phyloP scores from a whole-genome alignment of 768 basidiomycete genomes.

The Boletus sp. region DNA sequence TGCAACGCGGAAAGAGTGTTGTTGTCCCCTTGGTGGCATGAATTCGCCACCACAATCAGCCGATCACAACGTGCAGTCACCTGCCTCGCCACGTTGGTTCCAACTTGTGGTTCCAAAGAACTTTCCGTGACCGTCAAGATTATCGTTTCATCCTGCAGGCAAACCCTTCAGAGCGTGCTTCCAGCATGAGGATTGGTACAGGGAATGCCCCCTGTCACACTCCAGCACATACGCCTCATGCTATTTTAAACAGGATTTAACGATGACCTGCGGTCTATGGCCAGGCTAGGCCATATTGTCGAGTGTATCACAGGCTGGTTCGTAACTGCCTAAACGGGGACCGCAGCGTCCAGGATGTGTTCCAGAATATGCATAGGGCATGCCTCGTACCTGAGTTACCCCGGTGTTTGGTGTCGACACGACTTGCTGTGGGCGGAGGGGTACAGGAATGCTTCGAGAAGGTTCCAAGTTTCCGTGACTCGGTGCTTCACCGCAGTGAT shows the following conservation, averaged over 20 bases:
- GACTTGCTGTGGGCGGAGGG: constrained; percentile 7
- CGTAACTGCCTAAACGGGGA: background rate
- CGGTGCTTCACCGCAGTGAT: background rate
- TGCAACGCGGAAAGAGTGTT: background rate
- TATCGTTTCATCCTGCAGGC: background rate
- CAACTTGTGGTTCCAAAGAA: background rate
- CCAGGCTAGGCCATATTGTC: background rate
- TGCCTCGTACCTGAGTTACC: too few relatives aligned
- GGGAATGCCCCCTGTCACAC: background rate
- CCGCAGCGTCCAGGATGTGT: background rate
- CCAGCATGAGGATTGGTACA: background rate
- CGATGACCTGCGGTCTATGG: background rate
- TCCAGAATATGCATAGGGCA: too few relatives aligned
- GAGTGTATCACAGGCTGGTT: background rate
- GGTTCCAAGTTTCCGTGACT: too few relatives aligned
- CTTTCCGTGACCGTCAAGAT: background rate
- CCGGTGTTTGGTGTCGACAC: background rate
- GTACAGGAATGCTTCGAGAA: background rate
- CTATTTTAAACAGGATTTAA: background rate
- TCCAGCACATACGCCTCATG: constrained; percentile 8
- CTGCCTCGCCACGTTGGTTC: background rate
- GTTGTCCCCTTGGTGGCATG: too few relatives aligned
- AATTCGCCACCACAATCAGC: background rate
- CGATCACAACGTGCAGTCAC: background rate
- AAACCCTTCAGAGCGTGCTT: background rate